Evolutionary conservation across 164 flowering plant species (phyloP), one percentile per base, ranked within the genome.

Genomic region (Nymphaea thermarum): DNA sequence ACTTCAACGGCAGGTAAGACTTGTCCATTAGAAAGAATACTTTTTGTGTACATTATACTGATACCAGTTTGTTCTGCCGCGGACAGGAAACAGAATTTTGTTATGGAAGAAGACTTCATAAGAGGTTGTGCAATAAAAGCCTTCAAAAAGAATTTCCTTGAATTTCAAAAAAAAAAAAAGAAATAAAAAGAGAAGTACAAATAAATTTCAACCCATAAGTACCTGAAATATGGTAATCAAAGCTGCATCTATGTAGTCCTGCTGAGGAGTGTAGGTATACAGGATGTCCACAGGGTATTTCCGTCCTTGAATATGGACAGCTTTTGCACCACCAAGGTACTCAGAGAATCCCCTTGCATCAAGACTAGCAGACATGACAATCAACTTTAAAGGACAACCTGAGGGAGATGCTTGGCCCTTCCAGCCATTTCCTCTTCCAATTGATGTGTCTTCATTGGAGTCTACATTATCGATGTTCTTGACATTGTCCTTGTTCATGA

Each of bases 361-460:
- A 79, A 94, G 79, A 74, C 99, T 94, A 14, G 99, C 96, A 77
- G 99, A 94, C 96, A 90, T 94, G 55, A 94, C 82, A 43, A 94
- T 86, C 63, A 94, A 72, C 86, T 87, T 90, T 72, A 94, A 70
- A 15, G 97, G 90, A 68, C 77, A 70, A 36, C 74, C 71, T 68
- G 80, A 86, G 51, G 64, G n/a, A 8, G 57, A 51, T 51, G 57
- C 57, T 8, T 51, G 57, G 57, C 14, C 14, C 14, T 51, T 51
- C 15, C 14, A 8, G 57, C 14, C 3, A 51, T 51, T 51, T 0
- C 14, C 57, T 8, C 7, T 51, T 51, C 57, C 15, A 51, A 15
- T 10, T 51, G 14, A 10, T 15, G 14, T 51, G 8, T 15, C 57
- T 8, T 51, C 14, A 15, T 51, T 51, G 36, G 36, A 25, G 36